Conservation (phyloP, 2,329 filamentous ascomycete genomes). For the Ophiostoma quercus region DNA sequence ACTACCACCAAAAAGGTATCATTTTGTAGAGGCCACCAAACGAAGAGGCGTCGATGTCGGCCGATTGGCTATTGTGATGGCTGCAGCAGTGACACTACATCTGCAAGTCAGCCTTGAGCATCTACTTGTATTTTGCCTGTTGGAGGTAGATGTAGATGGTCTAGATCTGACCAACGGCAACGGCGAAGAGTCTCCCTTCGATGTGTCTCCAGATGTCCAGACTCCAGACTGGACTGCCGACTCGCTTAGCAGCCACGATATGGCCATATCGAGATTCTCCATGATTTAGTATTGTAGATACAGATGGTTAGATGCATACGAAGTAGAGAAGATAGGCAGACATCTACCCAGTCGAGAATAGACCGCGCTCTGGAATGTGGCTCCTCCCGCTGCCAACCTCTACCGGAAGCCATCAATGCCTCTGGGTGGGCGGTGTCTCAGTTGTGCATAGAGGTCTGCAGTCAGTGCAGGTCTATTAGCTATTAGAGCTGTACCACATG, state of each 20-base stretch:
- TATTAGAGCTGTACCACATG: too few species aligned
- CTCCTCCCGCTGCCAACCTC: background rate
- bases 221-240: background rate
- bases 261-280: background rate
- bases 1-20: background rate
- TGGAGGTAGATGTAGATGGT: too few species aligned
- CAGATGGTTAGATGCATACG: background rate
- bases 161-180: too few species aligned
- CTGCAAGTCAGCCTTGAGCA: background rate
- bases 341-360: background rate
- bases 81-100: background rate
- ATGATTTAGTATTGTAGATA: background rate
- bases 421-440: background rate
- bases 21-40: background rate
- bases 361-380: slow-evolving; percentile 4
- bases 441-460: background rate
- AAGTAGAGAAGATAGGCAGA: background rate
- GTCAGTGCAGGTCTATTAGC: too few species aligned
- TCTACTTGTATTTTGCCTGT: background rate
- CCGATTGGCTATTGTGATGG: background rate
- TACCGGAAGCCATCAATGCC: background rate
- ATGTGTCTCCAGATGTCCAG: too few species aligned
- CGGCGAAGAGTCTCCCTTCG: too few species aligned
- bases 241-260: background rate
- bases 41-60: background rate